These are phyloP conservation scores for Bjerkandera adusta DNA, from an alignment of 1,284 basidiomycete genomes.

Conservation along the genomic window DNA sequence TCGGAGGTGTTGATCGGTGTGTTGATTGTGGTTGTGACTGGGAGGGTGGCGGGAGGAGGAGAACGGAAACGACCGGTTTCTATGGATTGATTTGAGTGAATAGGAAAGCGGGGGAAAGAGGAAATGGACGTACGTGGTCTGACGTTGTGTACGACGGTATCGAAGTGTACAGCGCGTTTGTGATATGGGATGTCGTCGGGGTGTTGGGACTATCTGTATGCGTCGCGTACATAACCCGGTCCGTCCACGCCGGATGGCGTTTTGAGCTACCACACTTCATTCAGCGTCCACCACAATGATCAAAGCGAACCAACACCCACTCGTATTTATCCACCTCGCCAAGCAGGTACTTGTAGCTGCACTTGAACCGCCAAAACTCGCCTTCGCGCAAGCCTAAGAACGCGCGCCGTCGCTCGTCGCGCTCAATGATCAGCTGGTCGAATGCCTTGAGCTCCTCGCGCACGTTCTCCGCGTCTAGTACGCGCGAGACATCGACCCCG, in stretches of 20 bases:
- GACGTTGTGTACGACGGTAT: slow-evolving; percentile 76
- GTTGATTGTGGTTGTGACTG: slow-evolving; percentile 19
- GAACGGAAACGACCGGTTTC: slow-evolving; percentile 71
- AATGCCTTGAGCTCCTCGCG: slow-evolving; percentile 68
- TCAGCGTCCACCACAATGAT: slow-evolving; percentile 6
- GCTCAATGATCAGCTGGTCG: slow-evolving; percentile 76
- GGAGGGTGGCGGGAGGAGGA: slow-evolving; percentile 48
- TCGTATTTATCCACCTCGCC: slow-evolving; percentile 80
- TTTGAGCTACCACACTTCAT: slow-evolving; percentile 50
- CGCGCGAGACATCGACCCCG: slow-evolving; percentile 36
- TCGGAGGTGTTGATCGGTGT: slow-evolving; percentile 30
- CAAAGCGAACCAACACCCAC: slow-evolving; percentile 39
- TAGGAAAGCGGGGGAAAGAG: neutral
- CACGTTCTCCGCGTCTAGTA: slow-evolving; percentile 47
- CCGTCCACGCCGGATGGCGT: slow-evolving; percentile 91
- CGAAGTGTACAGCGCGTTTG: slow-evolving; percentile 69
- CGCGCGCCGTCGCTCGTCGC: slow-evolving; percentile 52
- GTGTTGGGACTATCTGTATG: slow-evolving; percentile 62
- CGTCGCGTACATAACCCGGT: slow-evolving; percentile 88
- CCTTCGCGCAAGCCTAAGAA: slow-evolving; percentile 80
- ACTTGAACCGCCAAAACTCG: slow-evolving; percentile 82
- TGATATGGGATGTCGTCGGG: slow-evolving; percentile 52
- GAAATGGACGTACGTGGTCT: slow-evolving; percentile 55
- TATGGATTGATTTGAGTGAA: slow-evolving; percentile 25
- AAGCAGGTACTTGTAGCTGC: slow-evolving; percentile 85